Percentiles rank a stretch among this genome's conserved stretches.
Evolutionary conservation across 73 alveolate genomes (phyloP).

Genomic region (Blepharisma japonicum): DNA sequence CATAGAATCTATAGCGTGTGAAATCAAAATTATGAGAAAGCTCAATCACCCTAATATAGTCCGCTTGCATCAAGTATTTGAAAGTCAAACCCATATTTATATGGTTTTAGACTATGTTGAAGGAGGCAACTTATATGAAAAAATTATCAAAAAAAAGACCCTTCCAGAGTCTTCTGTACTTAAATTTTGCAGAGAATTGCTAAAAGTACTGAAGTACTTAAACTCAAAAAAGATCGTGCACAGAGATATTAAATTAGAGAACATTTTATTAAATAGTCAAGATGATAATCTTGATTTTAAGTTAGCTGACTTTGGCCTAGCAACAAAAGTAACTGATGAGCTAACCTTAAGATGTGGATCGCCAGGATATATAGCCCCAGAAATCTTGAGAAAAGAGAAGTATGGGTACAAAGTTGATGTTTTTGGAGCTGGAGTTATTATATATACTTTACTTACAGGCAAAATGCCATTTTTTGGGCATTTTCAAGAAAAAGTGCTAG

Average conservation of each 20-base stretch:
- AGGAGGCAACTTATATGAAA: slow-evolving; percentile 78
- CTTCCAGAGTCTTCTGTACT: slow-evolving; percentile 49
- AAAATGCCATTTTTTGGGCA: too few species aligned
- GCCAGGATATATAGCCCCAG: slow-evolving; percentile 30
- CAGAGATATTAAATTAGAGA: slow-evolving; percentile 96
- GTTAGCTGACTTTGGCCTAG: slow-evolving; percentile 53
- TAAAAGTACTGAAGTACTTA: slow-evolving; percentile 70
- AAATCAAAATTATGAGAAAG: slow-evolving; percentile 78
- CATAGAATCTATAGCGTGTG: slow-evolving; percentile 19
- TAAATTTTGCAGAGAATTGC: slow-evolving; percentile 69
- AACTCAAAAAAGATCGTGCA: slow-evolving; percentile 83
- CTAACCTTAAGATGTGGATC: slow-evolving; percentile 48
- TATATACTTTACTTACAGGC: too few species aligned
- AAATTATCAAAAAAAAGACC: slow-evolving; percentile 46
- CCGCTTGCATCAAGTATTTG: slow-evolving; percentile 68
- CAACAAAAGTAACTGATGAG: slow-evolving; percentile 35
- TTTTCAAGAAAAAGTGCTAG: too few species aligned
- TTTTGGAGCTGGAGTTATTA: too few species aligned
- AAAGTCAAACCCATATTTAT: slow-evolving; percentile 65
- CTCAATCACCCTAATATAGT: slow-evolving; percentile 84
- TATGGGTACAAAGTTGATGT: too few species aligned
- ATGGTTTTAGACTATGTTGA: slow-evolving; percentile 63
- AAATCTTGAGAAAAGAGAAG: too few species aligned
- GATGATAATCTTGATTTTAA: slow-evolving; percentile 32
- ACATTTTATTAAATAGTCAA: slow-evolving; percentile 61